Evolutionary conservation across 345 rosid species (phyloP).

Genomic region (Arabis hirsuta): DNA sequence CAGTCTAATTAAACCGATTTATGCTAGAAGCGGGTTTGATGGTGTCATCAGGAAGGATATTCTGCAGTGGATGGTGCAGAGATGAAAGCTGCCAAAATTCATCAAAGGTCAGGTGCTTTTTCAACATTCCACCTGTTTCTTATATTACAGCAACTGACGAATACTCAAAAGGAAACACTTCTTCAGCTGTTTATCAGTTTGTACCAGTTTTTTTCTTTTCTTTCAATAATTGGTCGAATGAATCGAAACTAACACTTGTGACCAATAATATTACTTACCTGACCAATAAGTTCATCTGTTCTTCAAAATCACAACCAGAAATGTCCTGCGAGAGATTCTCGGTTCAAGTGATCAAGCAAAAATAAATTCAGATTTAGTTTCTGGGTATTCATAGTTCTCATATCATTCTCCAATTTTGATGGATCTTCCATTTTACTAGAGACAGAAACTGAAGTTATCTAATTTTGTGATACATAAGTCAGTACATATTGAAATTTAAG

Average conservation of each 20-base stretch:
- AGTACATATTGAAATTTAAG: background rate
- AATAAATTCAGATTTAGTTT: background rate
- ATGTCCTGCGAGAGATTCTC: background rate
- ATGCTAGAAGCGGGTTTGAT: conserved; percentile 42
- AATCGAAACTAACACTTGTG: conserved; percentile 49
- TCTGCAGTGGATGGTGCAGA: conserved; percentile 62
- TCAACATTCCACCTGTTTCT: conserved; percentile 12
- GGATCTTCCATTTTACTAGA: conserved; percentile 1
- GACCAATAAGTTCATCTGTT: background rate
- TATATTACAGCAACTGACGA: background rate
- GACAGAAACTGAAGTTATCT: background rate
- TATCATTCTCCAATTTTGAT: background rate
- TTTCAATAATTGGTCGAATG: conserved; percentile 47
- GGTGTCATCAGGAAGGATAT: conserved; percentile 69
- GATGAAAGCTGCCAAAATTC: conserved; percentile 21
- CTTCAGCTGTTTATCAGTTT: background rate
- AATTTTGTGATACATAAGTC: background rate
- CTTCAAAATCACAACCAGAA: background rate
- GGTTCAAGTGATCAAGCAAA: too few relatives aligned
- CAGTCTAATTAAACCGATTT: conserved; percentile 31
- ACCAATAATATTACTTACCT: conserved; percentile 42
- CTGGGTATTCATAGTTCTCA: background rate
- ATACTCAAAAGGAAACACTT: conserved; percentile 13
- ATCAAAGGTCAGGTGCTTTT: background rate
- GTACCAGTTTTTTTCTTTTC: background rate